A percentile compares a stretch with the other conserved stretches of the same genome.
phyloP scores from a whole-genome alignment of 176 grass and related monocot species.

The Zizania latifolia region DNA sequence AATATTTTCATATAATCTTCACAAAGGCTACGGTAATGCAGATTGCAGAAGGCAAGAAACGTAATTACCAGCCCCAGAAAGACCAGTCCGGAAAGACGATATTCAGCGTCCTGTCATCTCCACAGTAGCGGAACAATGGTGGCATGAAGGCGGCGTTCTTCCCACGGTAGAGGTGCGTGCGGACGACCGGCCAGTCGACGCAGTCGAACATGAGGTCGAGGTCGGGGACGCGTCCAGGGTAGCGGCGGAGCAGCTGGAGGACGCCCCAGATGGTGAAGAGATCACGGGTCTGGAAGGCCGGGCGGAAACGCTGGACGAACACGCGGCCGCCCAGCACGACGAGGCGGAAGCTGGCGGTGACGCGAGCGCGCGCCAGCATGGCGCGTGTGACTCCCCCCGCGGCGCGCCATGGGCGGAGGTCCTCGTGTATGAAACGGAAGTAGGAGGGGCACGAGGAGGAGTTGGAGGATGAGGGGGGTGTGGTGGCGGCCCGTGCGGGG shows the following conservation, averaged over 20 bases:
- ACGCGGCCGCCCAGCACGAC: constrained; percentile 45
- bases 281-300: constrained; percentile 64
- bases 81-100: constrained; percentile 95
- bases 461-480: neutral
- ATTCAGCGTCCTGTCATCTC: constrained; percentile 56
- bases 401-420: constrained; percentile 72
- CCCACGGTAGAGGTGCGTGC: constrained; percentile 24
- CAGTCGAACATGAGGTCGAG: constrained; percentile 97
- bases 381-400: constrained; percentile 58
- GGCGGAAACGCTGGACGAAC: constrained; percentile 47
- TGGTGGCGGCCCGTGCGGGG: neutral
- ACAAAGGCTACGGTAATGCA: neutral
- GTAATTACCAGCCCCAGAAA: constrained; percentile 94
- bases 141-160: constrained; percentile 38
- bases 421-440: constrained; percentile 92
- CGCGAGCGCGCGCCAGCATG: constrained; percentile 47
- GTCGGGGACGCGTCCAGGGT: constrained; percentile 68
- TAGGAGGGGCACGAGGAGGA: constrained; percentile 58
- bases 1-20: neutral
- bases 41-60: neutral
- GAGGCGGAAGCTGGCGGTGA: constrained; percentile 67
- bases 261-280: constrained; percentile 87
- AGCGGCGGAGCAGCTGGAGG: constrained; percentile 78
- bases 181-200: constrained; percentile 71
- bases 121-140: constrained; percentile 70